Base-by-base conservation (phyloP, 805 yeast species). In the Myxozyma vanderwaltii region DNA sequence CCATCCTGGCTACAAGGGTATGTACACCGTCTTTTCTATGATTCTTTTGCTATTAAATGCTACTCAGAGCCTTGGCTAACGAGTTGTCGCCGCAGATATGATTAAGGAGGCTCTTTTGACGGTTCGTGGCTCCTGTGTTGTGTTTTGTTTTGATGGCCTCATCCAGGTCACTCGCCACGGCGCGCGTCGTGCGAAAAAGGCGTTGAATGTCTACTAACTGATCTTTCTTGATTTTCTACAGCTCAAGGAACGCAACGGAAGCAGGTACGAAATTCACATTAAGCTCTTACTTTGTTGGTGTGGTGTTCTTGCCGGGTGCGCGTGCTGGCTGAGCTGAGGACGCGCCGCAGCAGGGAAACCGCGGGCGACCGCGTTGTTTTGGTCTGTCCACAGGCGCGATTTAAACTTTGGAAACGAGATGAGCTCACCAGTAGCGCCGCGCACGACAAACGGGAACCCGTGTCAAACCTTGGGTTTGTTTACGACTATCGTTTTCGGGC, bases 181-280 rank as follows among this genome's bases (percentile, higher is more conserved):
- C 6, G 19, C 48, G 39, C 4, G 46, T 26, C 46, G 24, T 44
- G 24, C 35, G 17, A 15, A 15, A 27, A 7, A 3, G n/a, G 31
- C 29, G 35, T 33, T 31, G 8, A 41, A 12, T 15, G 54, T 7
- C 2, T 41, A 29, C 49, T 38, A 26, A 41, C 38, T 29, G 40
- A 41, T n/a, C 4, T 40, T 31, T 2, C n/a, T 47, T 36, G 31
- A 13, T 17, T 5, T 27, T 10, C 71, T 79, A 40, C 78, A 86
- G 51, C 80, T 89, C 70, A 86, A 87, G 69, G 91, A 88, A 71
- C 85, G 95, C 76, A 86, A 81, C 63, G 96, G 96, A 31, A 57
- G 63, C 59, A 62, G 64, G 64, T 59, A 49, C 44, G 63, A 47
- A 29, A 12, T 35, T 27, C n/a, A n/a, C n/a, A n/a, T n/a, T 27